Base-by-base conservation (phyloP, 768 basidiomycete genomes). In the Pleurotus djamor region DNA sequence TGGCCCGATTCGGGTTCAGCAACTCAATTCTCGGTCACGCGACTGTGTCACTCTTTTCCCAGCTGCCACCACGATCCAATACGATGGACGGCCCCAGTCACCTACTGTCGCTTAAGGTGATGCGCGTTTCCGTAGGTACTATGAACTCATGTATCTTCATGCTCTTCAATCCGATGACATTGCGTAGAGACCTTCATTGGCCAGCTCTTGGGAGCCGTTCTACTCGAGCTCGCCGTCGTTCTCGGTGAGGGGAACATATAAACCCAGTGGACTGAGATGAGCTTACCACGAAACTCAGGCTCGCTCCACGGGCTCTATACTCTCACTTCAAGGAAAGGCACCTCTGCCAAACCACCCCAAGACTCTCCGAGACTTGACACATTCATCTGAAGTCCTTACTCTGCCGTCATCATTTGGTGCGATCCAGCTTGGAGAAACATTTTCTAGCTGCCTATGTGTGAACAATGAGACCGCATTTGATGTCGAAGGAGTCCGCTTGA, bases 381-480 rank as follows among this genome's bases (percentile, higher is more conserved):
- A 91, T 69, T 82, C 88, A 36, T 85, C 91, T 9, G 88, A 94
- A 64, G 76, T 94, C 60, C 82, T 96, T 60, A 88, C 86, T 16
- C 79, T 96, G 6, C 93, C 94, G 0, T 78, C 89, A 16, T 83
- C 92, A 6, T 96, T 95, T 67, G 94, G 94, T 13, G 76, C 86
- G 5, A 92, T 96, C 63, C 92, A 93, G 65, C 83, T 97, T 0
- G 95, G 95, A 9, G 92, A 96, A 72, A 92, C 91, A 0, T 95
- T 97, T 67, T 83, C 88, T 0, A 87, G 91, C 64, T 88, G 86
- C 65, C 78, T 97, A 28, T 90, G 88, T 61, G 79, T 96, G 59
- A 90, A 92, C 68, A 94, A 94, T 69, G 89, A 92, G 69, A 81
- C 85, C 0, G 76, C 82, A 36, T 71, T 81, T 4, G 80, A 83